Evolutionary conservation across 2,329 filamentous ascomycete species (phyloP), one percentile per base, ranked within the genome.

Genomic region (Pyrenophora tritici-repentis): DNA sequence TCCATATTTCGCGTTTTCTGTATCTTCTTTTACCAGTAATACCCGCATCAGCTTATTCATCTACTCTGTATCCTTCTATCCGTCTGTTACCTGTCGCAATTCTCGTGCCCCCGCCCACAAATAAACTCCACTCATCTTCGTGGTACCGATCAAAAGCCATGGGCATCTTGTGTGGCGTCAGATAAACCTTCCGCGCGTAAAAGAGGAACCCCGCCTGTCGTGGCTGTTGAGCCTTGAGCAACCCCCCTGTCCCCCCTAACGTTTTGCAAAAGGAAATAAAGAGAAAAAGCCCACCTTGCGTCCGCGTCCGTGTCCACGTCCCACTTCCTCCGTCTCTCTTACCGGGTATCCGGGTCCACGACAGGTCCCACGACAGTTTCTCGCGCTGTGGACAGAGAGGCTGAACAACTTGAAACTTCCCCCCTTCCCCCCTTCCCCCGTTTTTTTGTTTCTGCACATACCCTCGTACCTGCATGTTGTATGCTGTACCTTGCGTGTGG

Each of bases 191-290:
- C 37, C 43, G 35, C 35, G 18, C 20, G n/a, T n/a, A n/a, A n/a
- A n/a, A n/a, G n/a, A n/a, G n/a, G n/a, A n/a, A n/a, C n/a, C 20
- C 40, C 22, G 8, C 12, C 32, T 44, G 50, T 32, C 16, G 50
- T 50, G 50, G 22, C 32, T 53, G 50, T 53, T 53, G 50, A 53
- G 42, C 26, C 9, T 29, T 29, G 26, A 29, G 26, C 2, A 29
- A 12, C 26, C 26, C 26, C 26, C 26, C 26, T 29, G 26, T 29
- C 26, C 10, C 26, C 8, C 9, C 9, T 12, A 29, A 29, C 26
- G 26, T 10, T 10, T 12, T 29, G 10, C 8, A 12, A 29, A 29
- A 29, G 8, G 22, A 10, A 29, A 29, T 4, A 29, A 29, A 29
- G 4, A 13, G 4, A 10, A 4, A 29, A 29, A 29, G 29, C 7